Base-by-base conservation (phyloP, 2,329 filamentous ascomycete species). In the Sporothrix schenckii region DNA sequence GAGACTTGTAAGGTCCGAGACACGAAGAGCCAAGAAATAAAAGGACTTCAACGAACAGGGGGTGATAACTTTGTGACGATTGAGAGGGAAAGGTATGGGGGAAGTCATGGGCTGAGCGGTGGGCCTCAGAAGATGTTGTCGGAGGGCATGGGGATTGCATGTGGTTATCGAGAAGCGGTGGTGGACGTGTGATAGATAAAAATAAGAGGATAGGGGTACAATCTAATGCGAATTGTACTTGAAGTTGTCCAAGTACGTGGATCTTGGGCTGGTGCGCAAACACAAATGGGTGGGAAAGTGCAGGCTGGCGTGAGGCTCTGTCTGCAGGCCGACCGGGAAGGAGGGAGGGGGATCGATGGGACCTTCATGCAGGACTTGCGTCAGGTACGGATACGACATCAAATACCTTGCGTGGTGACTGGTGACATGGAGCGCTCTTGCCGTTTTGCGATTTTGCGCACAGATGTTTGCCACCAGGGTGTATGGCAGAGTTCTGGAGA, bases 311-410 rank as follows among this genome's bases (percentile, higher is more conserved):
- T 53, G 68, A 69, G 68, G 68, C 68, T 69, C 54, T 54, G 24
- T 47, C 67, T 53, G 44, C 68, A 63, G 47, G 30, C 56, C 44
- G 39, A 27, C 41, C 13, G 6, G 44, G 53, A 49, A 69, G 52
- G 66, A 58, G 44, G 44, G 44, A 19, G 5, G 14, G 39, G 41
- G 66, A 11, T 24, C 14, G 27, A 21, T 16, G 39, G 52, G 44
- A 30, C 39, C 53, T 60, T 41, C 54, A 69, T 69, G 54, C 44
- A 69, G 41, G 44, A 27, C 41, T 30, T 69, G 53, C 61, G 27
- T 39, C 47, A 66, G 63, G 63, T 66, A 66, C 63, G 63, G 63
- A 66, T 66, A 53, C 63, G 47, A 66, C 63, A 21, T 53, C 24
- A 16, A 16, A 13, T 41, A 5, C 39, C 21, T 47, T 27, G 21